These are phyloP conservation scores for Ilyonectria sp. DNA, from an alignment of 2,329 filamentous ascomycete species.

Conservation along the genomic window DNA sequence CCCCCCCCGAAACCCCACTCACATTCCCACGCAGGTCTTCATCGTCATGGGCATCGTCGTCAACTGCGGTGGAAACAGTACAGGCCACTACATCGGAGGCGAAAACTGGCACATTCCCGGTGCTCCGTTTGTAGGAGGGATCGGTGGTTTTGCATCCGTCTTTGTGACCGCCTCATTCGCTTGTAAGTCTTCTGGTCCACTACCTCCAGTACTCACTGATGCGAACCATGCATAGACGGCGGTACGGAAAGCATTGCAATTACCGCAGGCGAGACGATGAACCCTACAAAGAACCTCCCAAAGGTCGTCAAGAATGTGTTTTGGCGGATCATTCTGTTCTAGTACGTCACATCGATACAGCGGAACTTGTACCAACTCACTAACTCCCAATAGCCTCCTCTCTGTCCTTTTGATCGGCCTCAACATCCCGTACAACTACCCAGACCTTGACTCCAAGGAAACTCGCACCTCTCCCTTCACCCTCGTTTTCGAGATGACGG, in stretches of 20 bases:
- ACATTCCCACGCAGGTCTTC: slow-evolving; percentile 59
- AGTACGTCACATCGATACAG: slow-evolving; percentile 42
- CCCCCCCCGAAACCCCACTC: background rate
- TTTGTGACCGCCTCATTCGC: slow-evolving; percentile 71
- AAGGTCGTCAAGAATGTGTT: slow-evolving; percentile 77
- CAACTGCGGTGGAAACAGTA: slow-evolving; percentile 67
- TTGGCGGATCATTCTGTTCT: slow-evolving; percentile 73
- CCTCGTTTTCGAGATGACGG: slow-evolving; percentile 72
- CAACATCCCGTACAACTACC: slow-evolving; percentile 69
- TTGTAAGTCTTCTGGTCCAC: slow-evolving; percentile 56
- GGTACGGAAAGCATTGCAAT: slow-evolving; percentile 77
- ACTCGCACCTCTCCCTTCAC: slow-evolving; percentile 61
- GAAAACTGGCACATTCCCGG: slow-evolving; percentile 71
- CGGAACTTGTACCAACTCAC: background rate
- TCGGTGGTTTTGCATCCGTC: slow-evolving; percentile 75
- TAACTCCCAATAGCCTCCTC: slow-evolving; percentile 50
- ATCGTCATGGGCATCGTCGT: slow-evolving; percentile 73
- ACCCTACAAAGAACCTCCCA: slow-evolving; percentile 73
- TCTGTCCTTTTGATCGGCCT: slow-evolving; percentile 66
- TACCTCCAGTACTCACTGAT: background rate
- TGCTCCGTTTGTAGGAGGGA: slow-evolving; percentile 76
- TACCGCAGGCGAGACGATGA: slow-evolving; percentile 76
- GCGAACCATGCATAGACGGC: slow-evolving; percentile 45
- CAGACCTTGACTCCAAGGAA: slow-evolving; percentile 51
- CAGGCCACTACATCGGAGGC: slow-evolving; percentile 70